Base-by-base conservation (phyloP, 306 rosid species). In the Spatholobus suberectus region DNA sequence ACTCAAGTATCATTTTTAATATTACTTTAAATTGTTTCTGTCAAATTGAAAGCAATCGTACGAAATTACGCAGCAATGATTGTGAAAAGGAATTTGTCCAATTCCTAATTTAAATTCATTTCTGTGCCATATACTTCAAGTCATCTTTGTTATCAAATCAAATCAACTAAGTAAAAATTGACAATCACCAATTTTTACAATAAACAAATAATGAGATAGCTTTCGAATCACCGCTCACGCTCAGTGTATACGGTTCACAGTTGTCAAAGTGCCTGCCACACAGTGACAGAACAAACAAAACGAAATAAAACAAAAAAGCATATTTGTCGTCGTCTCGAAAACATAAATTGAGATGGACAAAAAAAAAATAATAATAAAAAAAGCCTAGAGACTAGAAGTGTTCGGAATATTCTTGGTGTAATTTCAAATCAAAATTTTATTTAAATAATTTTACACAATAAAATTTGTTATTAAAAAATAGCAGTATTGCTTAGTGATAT, bases 241-340 rank as follows among this genome's bases (percentile, higher is more conserved):
- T 15, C 18, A 23, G 27, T 58, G 18, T 47, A 14, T 32, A 65
- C 81, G 27, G 67, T 14, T 78, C 44, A 65, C 81, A 43, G 67
- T 14, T 78, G 52, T 77, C 65, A 46, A n/a, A n/a, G 14, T 20
- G 34, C 23, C 38, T 6, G 32, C 24, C 43, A 21, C 65, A 78
- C 23, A n/a, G n/a, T n/a, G n/a, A 65, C 65, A 47, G 9, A 34
- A 29, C 15, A 47, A 63, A 77, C 35, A 18, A 63, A 65, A 77
- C 37, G 21, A 23, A 57, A 37, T 9, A 58, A 57, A 57, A 8
- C 14, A 37, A 32, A 11, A 37, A 32, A 11, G 20, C 20, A 54
- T 3, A 6, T 6, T 54, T 54, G 61, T 54, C 61, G 61, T 54
- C 61, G 4, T 20, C 4, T 18, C 27, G 26, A 21, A 7, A 54